phyloP scores from a whole-genome alignment of 495 filamentous ascomycete species.

The Neurospora sp. region DNA sequence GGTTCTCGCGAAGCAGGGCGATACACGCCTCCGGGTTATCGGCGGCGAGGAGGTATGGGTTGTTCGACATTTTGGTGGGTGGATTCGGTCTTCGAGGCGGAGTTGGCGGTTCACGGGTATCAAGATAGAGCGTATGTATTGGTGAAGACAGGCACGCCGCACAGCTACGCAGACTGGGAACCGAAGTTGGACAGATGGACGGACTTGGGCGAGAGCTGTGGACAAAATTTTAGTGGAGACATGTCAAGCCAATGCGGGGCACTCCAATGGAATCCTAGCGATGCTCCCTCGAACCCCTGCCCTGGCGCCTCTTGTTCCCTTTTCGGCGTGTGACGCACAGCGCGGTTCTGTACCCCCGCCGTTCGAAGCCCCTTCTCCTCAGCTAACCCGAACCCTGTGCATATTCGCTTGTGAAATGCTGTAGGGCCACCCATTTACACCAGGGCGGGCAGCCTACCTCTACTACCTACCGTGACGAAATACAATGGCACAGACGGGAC shows the following conservation, averaged over 20 bases:
- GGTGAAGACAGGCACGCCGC: background rate
- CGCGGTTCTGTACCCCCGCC: background rate
- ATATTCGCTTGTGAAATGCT: background rate
- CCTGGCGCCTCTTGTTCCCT: background rate
- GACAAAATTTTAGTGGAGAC: constrained; percentile 4
- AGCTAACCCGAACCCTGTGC: background rate
- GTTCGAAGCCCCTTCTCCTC: background rate
- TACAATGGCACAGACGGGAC: background rate
- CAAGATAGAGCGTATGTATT: background rate
- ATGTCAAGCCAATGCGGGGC: background rate
- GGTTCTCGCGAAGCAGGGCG: constrained; percentile 54
- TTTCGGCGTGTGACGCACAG: background rate
- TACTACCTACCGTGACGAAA: background rate
- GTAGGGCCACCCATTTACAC: background rate
- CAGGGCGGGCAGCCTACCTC: background rate
- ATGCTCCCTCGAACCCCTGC: background rate
- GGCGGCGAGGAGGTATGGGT: constrained; percentile 68
- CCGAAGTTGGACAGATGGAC: background rate
- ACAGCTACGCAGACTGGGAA: background rate
- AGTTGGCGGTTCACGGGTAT: background rate
- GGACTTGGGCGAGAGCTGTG: background rate
- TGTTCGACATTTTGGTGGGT: constrained; percentile 37
- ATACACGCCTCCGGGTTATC: constrained; percentile 59
- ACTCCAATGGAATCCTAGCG: background rate
- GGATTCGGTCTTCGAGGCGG: background rate